Evolutionary conservation across 768 basidiomycete genomes (phyloP), one percentile per base, ranked within the genome.

Genomic region (Austroboletus festivus): DNA sequence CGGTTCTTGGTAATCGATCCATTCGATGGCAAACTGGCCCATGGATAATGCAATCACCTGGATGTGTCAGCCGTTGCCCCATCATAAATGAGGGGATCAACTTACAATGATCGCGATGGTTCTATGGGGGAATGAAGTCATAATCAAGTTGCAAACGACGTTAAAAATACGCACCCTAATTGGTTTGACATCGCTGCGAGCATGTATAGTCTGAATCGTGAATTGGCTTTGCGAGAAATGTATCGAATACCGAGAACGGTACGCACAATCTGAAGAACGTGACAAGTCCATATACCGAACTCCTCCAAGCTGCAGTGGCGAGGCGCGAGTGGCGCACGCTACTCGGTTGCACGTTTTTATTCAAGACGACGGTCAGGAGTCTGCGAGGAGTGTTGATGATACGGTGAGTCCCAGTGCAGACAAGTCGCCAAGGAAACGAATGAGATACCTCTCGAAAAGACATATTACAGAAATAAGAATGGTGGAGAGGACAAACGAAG

Each of bases 161-260:
- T 19, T 9, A 31, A 31, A 35, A 38, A 33, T 18, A 73, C 84
- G 64, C 59, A 86, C 86, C 82, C 77, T n/a, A 80, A 47, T 46
- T 86, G 78, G 53, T 83, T 79, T 19, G 85, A 80, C 84, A 87
- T 87, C 21, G 81, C 76, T 44, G 83, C 70, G 15, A 89, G 73
- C 85, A 89, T 87, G 58, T 87, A 88, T 51, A 78, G 66, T 47
- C 85, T 87, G 24, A 37, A 13, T 16, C 18, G 21, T 38, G 44
- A 41, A 48, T 54, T 48, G n/a, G 43, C 30, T 26, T 21, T 19
- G 41, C 37, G 28, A 20, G 38, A n/a, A 31, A 24, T 22, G 1
- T 26, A n/a, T n/a, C n/a, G n/a, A 7, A 24, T 13, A 19, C 42
- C 33, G 3, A 35, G 21, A 18, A 15, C 47, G 35, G 10, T 12